phyloP scores from a whole-genome alignment of 1,284 basidiomycete genomes.

The Taiwanofungus camphoratus region DNA sequence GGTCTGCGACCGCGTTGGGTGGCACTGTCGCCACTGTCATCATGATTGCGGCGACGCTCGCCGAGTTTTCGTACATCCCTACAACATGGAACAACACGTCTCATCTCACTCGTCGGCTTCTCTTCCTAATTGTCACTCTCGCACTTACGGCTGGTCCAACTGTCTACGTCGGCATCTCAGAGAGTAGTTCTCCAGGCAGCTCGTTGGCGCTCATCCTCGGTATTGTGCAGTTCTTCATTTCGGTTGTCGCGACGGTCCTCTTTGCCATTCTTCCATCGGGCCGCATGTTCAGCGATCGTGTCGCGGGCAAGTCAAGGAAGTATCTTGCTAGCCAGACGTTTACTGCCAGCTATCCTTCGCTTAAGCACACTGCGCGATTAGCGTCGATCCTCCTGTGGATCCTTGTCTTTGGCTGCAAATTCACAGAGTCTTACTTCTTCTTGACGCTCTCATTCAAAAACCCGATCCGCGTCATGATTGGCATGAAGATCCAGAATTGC shows the following conservation, averaged over 20 bases:
- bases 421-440: constrained; percentile 94
- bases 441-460: constrained; percentile 86
- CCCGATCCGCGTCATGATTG: constrained; percentile 86
- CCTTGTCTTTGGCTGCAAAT: constrained; percentile 91
- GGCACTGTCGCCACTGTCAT: constrained; percentile 87
- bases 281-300: constrained; percentile 92
- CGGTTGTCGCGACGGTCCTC: constrained; percentile 73
- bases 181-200: constrained; percentile 53
- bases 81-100: constrained; percentile 97
- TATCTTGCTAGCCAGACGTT: constrained; percentile 96
- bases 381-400: constrained; percentile 81
- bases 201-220: constrained; percentile 79
- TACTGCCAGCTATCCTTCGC: constrained; percentile 83
- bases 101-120: constrained; percentile 80
- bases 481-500: constrained; percentile 89
- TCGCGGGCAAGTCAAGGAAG: constrained; percentile 88
- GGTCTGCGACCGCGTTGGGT: constrained; percentile 87
- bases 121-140: constrained; percentile 82
- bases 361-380: constrained; percentile 55
- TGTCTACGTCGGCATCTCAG: constrained; percentile 80
- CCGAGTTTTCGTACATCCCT: constrained; percentile 93
- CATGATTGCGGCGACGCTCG: constrained; percentile 89
- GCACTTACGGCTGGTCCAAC: constrained; percentile 85
- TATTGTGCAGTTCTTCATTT: constrained; percentile 90
- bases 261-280: constrained; percentile 89